phyloP scores from a whole-genome alignment of 495 filamentous ascomycete genomes.

The Aspergillus nanangensis region DNA sequence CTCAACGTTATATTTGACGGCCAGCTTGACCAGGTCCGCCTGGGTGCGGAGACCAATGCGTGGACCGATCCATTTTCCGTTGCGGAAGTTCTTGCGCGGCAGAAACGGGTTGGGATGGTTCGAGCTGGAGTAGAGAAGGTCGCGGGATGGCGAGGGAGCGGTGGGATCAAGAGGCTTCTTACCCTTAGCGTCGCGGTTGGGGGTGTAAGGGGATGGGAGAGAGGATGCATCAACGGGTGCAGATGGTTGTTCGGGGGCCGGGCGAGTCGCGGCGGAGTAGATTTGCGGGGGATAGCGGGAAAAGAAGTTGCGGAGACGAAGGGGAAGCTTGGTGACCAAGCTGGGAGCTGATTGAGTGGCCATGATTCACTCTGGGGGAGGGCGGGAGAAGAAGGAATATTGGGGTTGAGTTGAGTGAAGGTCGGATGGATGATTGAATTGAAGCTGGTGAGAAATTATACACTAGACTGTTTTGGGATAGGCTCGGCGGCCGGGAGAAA shows the following conservation, averaged over 20 bases:
- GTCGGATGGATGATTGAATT: background rate
- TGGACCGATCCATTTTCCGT: conserved; percentile 74
- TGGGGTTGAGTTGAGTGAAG: background rate
- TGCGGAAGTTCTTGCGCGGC: conserved; percentile 62
- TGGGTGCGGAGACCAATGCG: conserved; percentile 79
- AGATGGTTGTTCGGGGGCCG: conserved; percentile 24
- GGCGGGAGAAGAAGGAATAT: background rate
- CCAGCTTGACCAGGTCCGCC: conserved; percentile 87
- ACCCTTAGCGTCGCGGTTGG: conserved; percentile 42
- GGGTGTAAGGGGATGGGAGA: conserved; percentile 44
- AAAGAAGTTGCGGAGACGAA: conserved; percentile 81
- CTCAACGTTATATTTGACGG: conserved; percentile 74
- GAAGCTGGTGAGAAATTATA: conserved; percentile 11
- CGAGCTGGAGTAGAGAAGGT: conserved; percentile 32
- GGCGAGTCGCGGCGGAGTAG: conserved; percentile 38
- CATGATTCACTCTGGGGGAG: conserved; percentile 18
- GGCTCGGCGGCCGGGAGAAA: conserved; percentile 15
- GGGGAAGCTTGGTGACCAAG: conserved; percentile 42
- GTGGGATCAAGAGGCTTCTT: conserved; percentile 28
- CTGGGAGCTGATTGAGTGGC: conserved; percentile 6
- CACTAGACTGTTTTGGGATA: conserved; percentile 18
- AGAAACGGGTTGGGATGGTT: conserved; percentile 69
- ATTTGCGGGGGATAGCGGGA: conserved; percentile 73
- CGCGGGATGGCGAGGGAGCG: conserved; percentile 26
- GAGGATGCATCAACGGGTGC: conserved; percentile 17